Conservation (phyloP, 208 protist genomes). For the Trypanosomatidae sp. region DNA sequence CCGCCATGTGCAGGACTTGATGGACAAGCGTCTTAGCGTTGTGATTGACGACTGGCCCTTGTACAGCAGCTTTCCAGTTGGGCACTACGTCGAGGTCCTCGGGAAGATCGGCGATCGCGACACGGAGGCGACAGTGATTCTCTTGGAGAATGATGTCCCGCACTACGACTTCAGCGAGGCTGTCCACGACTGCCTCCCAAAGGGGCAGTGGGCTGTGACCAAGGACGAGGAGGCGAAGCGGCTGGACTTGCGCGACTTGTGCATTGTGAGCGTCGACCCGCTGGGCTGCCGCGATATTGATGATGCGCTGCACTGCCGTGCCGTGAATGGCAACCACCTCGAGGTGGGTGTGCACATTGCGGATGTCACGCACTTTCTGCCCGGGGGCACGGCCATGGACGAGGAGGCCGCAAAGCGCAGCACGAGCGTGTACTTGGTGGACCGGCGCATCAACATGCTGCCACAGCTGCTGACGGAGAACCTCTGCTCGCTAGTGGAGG, state of each 20-base stretch:
- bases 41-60: conserved; percentile 94
- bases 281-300: conserved; percentile 93
- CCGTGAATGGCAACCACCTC: conserved; percentile 78
- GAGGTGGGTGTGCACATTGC: conserved; percentile 98
- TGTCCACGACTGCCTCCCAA: conserved; percentile 90
- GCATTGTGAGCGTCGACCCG: conserved; percentile 95
- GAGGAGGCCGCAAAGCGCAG: conserved; percentile 92
- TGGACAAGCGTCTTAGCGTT: conserved; percentile 93
- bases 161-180: conserved; percentile 92
- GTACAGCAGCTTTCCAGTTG: conserved; percentile 90
- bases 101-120: conserved; percentile 95
- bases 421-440: conserved; percentile 96
- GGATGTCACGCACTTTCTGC: conserved; percentile 96
- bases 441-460: conserved; percentile 98
- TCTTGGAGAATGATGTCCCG: conserved; percentile 94
- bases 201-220: conserved; percentile 84
- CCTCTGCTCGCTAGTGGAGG: conserved; percentile 93
- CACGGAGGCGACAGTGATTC: conserved; percentile 93
- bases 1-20: conserved; percentile 68
- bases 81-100: conserved; percentile 93
- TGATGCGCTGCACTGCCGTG: conserved; percentile 85
- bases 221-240: conserved; percentile 70
- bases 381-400: conserved; percentile 92
- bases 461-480: conserved; percentile 96
- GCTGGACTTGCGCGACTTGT: conserved; percentile 86